Percentiles rank a stretch among this genome's conserved stretches.
phyloP scores from a whole-genome alignment of 805 yeast species.

The Lachancea dasiensis region DNA sequence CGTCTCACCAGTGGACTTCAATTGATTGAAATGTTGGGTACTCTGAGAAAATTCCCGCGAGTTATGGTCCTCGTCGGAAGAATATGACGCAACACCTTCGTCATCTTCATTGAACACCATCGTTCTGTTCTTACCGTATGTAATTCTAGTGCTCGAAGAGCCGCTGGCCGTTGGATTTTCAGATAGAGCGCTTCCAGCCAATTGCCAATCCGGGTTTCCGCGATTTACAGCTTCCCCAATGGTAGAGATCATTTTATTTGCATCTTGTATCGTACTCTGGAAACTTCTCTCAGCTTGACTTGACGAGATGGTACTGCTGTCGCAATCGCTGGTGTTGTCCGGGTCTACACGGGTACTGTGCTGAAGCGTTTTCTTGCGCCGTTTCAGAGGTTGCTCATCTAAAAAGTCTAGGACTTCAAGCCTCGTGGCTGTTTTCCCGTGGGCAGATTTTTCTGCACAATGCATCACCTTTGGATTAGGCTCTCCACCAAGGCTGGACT shows the following conservation, averaged over 20 bases:
- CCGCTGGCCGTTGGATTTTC: too few species aligned
- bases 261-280: constrained; percentile 10
- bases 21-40: constrained; percentile 24
- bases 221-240: constrained; percentile 4
- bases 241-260: constrained; percentile 7
- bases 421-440: not conserved
- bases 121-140: constrained; percentile 22
- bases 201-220: constrained; percentile 7
- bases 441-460: not conserved
- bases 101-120: constrained; percentile 13
- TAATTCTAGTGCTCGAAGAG: not conserved
- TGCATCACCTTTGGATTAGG: not conserved
- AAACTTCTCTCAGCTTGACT: constrained; percentile 11
- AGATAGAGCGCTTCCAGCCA: too few species aligned
- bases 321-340: constrained; percentile 5
- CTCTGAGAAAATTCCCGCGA: constrained; percentile 9
- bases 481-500: constrained; percentile 2
- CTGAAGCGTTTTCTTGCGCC: constrained; percentile 13
- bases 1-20: constrained; percentile 32
- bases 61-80: constrained; percentile 8
- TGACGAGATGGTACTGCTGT: constrained; percentile 7
- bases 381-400: constrained; percentile 14
- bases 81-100: constrained; percentile 4
- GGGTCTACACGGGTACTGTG: too few species aligned
- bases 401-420: constrained; percentile 22